phyloP scores from a whole-genome alignment of 139 green algal genomes.

The Coelastrella sp. region DNA sequence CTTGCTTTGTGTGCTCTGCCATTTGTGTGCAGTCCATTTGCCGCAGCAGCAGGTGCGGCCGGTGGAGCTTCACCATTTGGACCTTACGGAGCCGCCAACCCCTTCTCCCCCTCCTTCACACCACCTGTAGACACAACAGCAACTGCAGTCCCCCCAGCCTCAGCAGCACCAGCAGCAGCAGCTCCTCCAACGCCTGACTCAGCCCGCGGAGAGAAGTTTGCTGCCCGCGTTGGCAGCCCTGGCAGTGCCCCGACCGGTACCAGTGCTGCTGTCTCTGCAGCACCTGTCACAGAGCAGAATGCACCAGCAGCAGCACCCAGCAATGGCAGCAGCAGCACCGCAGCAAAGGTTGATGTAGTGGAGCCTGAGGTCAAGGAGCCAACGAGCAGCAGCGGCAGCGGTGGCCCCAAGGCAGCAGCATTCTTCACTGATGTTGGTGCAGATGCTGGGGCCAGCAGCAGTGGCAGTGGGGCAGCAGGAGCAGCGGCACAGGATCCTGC shows the following conservation, averaged over 20 bases:
- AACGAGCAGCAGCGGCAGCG: slow-evolving; percentile 27
- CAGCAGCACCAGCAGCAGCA: slow-evolving; percentile 34
- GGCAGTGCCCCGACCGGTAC: not conserved
- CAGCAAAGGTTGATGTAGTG: slow-evolving; percentile 41
- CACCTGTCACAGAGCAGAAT: not conserved
- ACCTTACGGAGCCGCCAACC: slow-evolving; percentile 50
- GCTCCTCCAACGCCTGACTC: not conserved
- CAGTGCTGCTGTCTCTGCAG: not conserved
- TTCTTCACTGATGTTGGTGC: slow-evolving; percentile 58
- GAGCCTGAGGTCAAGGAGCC: slow-evolving; percentile 66
- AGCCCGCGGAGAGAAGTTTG: slow-evolving; percentile 58
- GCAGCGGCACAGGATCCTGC: slow-evolving; percentile 19
- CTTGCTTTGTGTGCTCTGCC: not conserved
- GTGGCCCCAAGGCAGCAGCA: slow-evolving; percentile 2
- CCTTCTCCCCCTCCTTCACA: slow-evolving; percentile 51
- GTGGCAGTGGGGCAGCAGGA: not conserved
- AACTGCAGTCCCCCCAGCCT: slow-evolving; percentile 36
- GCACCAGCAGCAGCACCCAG: slow-evolving; percentile 13
- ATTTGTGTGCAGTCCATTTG: slow-evolving; percentile 48
- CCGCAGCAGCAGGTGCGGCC: slow-evolving; percentile 9
- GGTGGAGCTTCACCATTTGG: slow-evolving; percentile 35
- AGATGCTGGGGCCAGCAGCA: slow-evolving; percentile 7
- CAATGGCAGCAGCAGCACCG: slow-evolving; percentile 26
- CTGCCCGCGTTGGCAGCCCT: slow-evolving; percentile 40
- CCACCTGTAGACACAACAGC: slow-evolving; percentile 53